Percentiles rank a stretch among this genome's conserved stretches.
These are phyloP conservation scores for Nannizzia gypsea DNA, from an alignment of 2,329 filamentous ascomycete genomes.

Conservation along the genomic window DNA sequence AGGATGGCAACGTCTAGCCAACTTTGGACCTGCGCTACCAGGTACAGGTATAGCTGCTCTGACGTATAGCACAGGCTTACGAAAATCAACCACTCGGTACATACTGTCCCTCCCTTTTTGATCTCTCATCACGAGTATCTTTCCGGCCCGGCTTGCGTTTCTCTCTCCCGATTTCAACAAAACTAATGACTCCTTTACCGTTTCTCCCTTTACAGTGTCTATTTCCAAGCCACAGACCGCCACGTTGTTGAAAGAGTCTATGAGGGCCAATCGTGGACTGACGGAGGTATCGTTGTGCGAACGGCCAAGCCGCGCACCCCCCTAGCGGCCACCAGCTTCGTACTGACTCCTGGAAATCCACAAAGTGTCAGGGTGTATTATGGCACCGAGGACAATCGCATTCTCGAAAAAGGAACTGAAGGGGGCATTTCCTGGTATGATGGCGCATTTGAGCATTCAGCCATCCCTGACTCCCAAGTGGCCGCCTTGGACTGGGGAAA, in stretches of 20 bases:
- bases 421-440: background rate
- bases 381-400: background rate
- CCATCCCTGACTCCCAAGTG: conserved; percentile 1
- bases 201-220: background rate
- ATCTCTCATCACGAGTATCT: background rate
- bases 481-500: background rate
- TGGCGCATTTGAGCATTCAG: background rate
- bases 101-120: background rate
- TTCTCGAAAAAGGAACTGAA: background rate
- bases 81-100: background rate
- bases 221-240: background rate
- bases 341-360: background rate
- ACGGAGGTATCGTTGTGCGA: background rate
- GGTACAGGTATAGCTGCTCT: background rate
- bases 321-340: conserved; percentile 2
- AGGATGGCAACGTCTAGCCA: background rate
- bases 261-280: background rate
- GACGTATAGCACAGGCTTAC: background rate
- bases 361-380: conserved; percentile 2
- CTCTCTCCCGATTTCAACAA: background rate
- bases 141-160: background rate
- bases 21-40: background rate
- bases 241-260: background rate
- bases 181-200: background rate
- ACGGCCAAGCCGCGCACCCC: background rate